Conservation (phyloP, 1,284 basidiomycete species). For the Xerocomus cyaneibrunnescens region DNA sequence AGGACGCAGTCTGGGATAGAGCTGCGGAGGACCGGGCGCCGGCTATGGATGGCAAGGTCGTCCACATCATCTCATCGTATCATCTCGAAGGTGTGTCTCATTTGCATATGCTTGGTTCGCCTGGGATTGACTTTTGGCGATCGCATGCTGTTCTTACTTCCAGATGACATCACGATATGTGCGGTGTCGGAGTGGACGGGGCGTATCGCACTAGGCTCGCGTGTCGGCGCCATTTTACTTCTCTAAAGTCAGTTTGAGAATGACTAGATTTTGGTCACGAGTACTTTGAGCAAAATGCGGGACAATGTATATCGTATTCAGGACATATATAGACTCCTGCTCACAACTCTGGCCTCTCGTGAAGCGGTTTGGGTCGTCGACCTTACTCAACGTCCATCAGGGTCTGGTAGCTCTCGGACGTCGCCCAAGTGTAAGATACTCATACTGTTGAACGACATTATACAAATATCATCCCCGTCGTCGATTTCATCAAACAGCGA, state of each 20-base stretch:
- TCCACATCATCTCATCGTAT: constrained; percentile 45
- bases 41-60: constrained; percentile 36
- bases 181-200: constrained; percentile 31
- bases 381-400: too few species aligned
- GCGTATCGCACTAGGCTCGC: constrained; percentile 24
- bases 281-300: neutral
- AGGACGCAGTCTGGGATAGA: neutral
- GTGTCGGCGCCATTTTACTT: constrained; percentile 21
- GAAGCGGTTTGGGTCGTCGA: too few species aligned
- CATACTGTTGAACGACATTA: too few species aligned
- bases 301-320: neutral
- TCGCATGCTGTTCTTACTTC: neutral
- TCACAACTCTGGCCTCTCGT: too few species aligned
- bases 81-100: constrained; percentile 46
- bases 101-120: neutral
- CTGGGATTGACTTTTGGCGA: neutral
- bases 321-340: too few species aligned
- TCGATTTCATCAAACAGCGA: too few species aligned
- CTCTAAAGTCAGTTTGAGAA: constrained; percentile 10
- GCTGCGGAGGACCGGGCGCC: neutral
- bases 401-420: too few species aligned
- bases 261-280: too few species aligned
- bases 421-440: too few species aligned
- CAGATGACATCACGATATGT: constrained; percentile 27
- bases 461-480: too few species aligned